These are phyloP conservation scores for Pyrenophora graminea DNA, from an alignment of 2,329 filamentous ascomycete genomes.

Conservation along the genomic window DNA sequence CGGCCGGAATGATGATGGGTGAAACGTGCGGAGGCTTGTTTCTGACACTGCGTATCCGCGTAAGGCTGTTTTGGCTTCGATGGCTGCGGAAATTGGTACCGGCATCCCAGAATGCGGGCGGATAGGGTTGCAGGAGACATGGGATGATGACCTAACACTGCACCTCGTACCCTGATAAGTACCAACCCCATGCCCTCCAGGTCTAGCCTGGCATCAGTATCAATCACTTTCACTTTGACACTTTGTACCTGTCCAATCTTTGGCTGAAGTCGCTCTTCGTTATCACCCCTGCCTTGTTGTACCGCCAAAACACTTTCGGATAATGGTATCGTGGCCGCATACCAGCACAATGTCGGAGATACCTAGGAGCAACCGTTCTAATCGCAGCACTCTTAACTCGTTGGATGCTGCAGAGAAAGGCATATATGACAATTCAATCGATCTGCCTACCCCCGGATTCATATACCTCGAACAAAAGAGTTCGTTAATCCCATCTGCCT, in stretches of 20 bases:
- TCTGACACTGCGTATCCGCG: slow-evolving; percentile 5
- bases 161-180: slow-evolving; percentile 19
- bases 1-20: slow-evolving; percentile 7
- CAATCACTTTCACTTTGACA: slow-evolving; percentile 12
- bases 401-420: slow-evolving; percentile 43
- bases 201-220: slow-evolving; percentile 15
- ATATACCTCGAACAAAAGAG: slow-evolving; percentile 31
- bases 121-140: slow-evolving; percentile 7
- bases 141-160: slow-evolving; percentile 2
- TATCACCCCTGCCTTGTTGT: background rate
- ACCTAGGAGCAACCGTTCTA: slow-evolving; percentile 21
- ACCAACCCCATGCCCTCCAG: slow-evolving; percentile 8
- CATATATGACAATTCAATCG: slow-evolving; percentile 32
- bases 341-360: slow-evolving; percentile 28
- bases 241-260: background rate
- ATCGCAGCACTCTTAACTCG: slow-evolving; percentile 27
- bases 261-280: background rate
- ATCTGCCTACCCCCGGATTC: slow-evolving; percentile 31
- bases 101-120: slow-evolving; percentile 13
- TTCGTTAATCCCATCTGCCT: slow-evolving; percentile 11
- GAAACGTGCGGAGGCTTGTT: slow-evolving; percentile 12
- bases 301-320: background rate
- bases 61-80: slow-evolving; percentile 7
- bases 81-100: slow-evolving; percentile 14
- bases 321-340: slow-evolving; percentile 3